These are phyloP conservation scores for Albophoma yamanashiensis DNA, from an alignment of 2,329 filamentous ascomycete species.

Conservation along the genomic window DNA sequence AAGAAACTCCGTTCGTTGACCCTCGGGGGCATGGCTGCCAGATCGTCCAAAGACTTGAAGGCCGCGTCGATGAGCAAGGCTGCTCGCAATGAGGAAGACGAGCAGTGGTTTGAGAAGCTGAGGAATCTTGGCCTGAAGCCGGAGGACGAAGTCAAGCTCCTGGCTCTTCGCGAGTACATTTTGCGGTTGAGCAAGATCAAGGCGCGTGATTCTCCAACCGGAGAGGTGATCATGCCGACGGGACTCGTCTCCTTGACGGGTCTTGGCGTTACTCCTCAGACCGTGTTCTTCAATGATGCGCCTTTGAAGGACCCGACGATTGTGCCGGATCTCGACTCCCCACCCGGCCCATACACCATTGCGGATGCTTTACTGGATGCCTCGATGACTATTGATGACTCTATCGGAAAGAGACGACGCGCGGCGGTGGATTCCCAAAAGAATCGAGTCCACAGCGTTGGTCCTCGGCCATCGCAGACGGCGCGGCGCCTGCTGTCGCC, in stretches of 20 bases:
- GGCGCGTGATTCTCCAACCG: constrained; percentile 35
- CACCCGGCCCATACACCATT: constrained; percentile 58
- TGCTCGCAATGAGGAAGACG: constrained; percentile 80
- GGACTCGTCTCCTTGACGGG: constrained; percentile 60
- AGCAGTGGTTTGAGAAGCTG: constrained; percentile 80
- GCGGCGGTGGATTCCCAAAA: constrained; percentile 41
- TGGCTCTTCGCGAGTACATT: constrained; percentile 81
- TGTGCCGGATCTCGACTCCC: constrained; percentile 18
- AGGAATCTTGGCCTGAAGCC: constrained; percentile 69
- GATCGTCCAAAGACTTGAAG: constrained; percentile 45
- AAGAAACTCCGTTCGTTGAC: constrained; percentile 53
- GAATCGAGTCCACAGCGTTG: constrained; percentile 28
- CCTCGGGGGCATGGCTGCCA: constrained; percentile 46
- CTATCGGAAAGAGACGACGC: constrained; percentile 41
- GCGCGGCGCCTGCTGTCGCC: constrained; percentile 19
- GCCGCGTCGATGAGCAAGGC: constrained; percentile 50
- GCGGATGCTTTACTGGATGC: constrained; percentile 86
- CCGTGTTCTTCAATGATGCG: constrained; percentile 82
- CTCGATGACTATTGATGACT: constrained; percentile 73
- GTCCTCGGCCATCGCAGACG: constrained; percentile 14
- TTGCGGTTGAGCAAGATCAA: constrained; percentile 73
- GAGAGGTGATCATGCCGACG: constrained; percentile 20
- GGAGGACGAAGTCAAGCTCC: constrained; percentile 84
- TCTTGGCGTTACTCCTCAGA: constrained; percentile 72
- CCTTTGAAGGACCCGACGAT: constrained; percentile 34